These are phyloP conservation scores for Gossypium armourianum DNA, from an alignment of 441 rosid species.

Conservation along the genomic window DNA sequence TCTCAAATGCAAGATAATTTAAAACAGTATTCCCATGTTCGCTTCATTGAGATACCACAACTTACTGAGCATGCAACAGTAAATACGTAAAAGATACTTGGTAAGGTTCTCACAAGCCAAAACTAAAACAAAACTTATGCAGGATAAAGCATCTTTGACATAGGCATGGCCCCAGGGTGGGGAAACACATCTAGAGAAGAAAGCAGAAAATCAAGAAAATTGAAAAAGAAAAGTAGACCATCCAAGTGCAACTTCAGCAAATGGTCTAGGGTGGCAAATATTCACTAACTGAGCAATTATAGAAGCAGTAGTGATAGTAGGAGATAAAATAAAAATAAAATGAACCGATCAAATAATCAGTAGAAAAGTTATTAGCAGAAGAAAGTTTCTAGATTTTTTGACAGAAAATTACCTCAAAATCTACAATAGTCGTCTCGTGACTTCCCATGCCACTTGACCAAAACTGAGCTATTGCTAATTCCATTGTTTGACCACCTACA, in stretches of 20 bases:
- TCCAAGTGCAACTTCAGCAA: neutral
- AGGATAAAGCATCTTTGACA: constrained; percentile 3
- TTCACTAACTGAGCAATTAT: neutral
- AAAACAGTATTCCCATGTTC: neutral
- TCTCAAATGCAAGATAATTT: neutral
- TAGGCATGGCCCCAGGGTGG: neutral
- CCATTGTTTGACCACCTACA: constrained; percentile 86
- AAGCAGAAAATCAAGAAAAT: constrained; percentile 4
- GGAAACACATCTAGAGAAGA: neutral
- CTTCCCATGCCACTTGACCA: constrained; percentile 99
- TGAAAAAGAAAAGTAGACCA: neutral
- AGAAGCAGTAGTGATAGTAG: neutral
- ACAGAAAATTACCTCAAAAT: constrained; percentile 69
- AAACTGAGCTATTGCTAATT: constrained; percentile 84
- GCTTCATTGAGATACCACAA: neutral
- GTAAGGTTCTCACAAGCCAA: neutral
- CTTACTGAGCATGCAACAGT: neutral
- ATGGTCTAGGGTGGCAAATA: neutral
- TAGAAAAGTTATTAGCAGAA: neutral
- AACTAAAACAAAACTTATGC: neutral
- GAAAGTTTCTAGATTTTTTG: neutral
- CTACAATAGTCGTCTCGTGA: constrained; percentile 61
- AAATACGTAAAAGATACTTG: neutral
- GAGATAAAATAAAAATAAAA: neutral
- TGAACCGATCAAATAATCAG: neutral